phyloP scores from a whole-genome alignment of 1,139 yeast genomes.

The Nakaseomyces kungkrabaensis region DNA sequence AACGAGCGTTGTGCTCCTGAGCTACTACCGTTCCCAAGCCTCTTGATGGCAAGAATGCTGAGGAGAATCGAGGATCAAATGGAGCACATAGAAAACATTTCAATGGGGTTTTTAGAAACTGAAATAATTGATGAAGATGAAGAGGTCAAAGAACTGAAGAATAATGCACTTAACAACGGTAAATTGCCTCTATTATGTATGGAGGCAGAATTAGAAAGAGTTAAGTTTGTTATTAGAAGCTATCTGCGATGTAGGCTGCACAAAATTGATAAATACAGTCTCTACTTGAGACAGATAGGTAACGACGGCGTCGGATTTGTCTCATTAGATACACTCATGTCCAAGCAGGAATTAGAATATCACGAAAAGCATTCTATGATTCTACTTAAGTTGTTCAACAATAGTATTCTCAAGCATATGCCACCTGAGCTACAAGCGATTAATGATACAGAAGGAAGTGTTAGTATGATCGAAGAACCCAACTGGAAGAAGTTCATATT shows the following conservation, averaged over 20 bases:
- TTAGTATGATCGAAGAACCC: slow-evolving; percentile 73
- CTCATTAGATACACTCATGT: slow-evolving; percentile 31
- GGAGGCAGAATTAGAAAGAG: slow-evolving; percentile 85
- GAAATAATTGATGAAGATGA: slow-evolving; percentile 3
- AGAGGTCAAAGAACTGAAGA: slow-evolving; percentile 5
- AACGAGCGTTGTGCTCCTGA: slow-evolving; percentile 84
- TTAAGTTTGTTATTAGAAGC: slow-evolving; percentile 68
- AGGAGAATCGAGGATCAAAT: slow-evolving; percentile 56
- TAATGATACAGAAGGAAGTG: slow-evolving; percentile 69
- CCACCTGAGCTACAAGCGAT: slow-evolving; percentile 62
- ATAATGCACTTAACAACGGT: slow-evolving; percentile 37
- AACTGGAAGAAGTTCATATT: slow-evolving; percentile 70
- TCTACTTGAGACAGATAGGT: slow-evolving; percentile 37
- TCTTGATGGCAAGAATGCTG: slow-evolving; percentile 48
- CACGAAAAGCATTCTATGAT: slow-evolving; percentile 57
- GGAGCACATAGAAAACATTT: slow-evolving; percentile 55
- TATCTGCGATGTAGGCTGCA: slow-evolving; percentile 68
- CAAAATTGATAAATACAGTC: slow-evolving; percentile 60
- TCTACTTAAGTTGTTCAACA: slow-evolving; percentile 54
- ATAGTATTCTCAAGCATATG: slow-evolving; percentile 54
- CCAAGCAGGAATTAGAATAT: slow-evolving; percentile 53
- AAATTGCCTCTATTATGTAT: slow-evolving; percentile 73
- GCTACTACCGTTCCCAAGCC: slow-evolving; percentile 58
- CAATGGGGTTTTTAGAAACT: slow-evolving; percentile 37
- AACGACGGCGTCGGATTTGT: slow-evolving; percentile 7